Evolutionary conservation across 306 rosid genomes (phyloP).

Genomic region (Cucurbita argyrosperma): DNA sequence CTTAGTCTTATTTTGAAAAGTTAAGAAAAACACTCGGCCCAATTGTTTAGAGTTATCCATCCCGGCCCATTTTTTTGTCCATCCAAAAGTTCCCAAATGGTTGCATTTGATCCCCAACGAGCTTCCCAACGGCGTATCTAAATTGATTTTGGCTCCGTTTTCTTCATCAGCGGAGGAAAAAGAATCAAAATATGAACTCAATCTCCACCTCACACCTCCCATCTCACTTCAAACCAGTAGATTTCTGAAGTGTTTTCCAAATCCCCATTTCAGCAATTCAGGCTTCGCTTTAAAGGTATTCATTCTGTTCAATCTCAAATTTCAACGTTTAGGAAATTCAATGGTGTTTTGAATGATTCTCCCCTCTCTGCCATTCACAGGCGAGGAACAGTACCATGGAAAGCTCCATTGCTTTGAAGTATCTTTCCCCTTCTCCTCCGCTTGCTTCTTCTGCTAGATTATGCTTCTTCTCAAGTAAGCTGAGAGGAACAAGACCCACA

Average conservation of each 20-base stretch:
- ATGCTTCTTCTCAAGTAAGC: conserved; percentile 16
- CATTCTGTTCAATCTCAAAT: conserved; percentile 21
- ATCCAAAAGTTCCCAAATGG: background rate
- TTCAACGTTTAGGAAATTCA: conserved; percentile 27
- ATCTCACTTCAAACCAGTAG: conserved; percentile 8
- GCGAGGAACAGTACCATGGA: conserved; percentile 5
- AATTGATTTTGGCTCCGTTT: background rate
- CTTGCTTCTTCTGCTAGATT: conserved; percentile 19
- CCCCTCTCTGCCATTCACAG: conserved; percentile 24
- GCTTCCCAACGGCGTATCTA: background rate
- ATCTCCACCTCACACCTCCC: conserved; percentile 24
- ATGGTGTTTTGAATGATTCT: conserved; percentile 9
- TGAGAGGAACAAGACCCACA: conserved; percentile 16
- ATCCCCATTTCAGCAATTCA: conserved; percentile 21
- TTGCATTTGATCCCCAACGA: background rate
- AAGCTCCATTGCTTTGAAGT: conserved; percentile 26
- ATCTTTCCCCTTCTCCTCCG: conserved; percentile 17
- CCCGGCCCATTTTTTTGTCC: no score
- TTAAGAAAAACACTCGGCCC: no score
- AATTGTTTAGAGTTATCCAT: no score
- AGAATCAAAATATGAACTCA: conserved; percentile 20
- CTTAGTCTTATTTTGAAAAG: no score
- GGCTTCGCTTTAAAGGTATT: conserved; percentile 32
- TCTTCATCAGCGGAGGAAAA: background rate
- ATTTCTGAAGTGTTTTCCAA: conserved; percentile 21